Evolutionary conservation across 2,329 filamentous ascomycete species (phyloP), one percentile per base, ranked within the genome.

Genomic region (Simplicillium sp.): DNA sequence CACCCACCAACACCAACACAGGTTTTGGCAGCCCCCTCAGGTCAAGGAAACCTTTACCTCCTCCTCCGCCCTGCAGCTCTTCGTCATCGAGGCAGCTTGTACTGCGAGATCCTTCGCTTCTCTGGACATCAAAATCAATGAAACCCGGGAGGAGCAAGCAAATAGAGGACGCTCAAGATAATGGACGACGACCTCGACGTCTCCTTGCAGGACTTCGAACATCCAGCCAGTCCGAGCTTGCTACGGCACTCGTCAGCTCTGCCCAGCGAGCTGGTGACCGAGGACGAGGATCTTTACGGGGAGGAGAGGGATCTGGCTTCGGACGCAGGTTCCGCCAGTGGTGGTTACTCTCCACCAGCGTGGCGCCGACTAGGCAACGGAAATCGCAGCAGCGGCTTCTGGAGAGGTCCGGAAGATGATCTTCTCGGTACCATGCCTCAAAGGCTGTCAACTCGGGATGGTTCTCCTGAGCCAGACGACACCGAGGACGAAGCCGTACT

Each of bases 311-410:
- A 33, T 33, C 20, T 25, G 20, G 20, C 20, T 25, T 65, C 60
- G 61, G 70, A 66, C 49, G 55, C 48, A 50, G 61, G 47, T 53
- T 77, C 73, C 55, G 66, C 48, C 53, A 39, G 36, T 44, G 72
- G 71, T 67, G 73, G 73, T 46, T 79, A 73, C 64, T 76, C 70
- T 53, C 75, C 75, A 42, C 75, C 75, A 47, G 75, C 75, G 37
- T 79, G 75, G 75, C 67, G 71, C 54, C 72, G 73, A 49, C 71
- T 77, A 59, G 70, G 66, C 64, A 77, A 76, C 67, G 75, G 73
- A 51, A 67, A 69, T 49, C 67, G 70, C 54, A 75, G 68, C 57
- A 73, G 66, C 52, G 73, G 73, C 47, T 78, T 80, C 56, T 80
- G 82, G 71, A 71, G 73, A 50, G 50, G 54, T n/a, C 55, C 55